Percentiles rank a stretch among this genome's conserved stretches.
phyloP scores from a whole-genome alignment of 768 basidiomycete species.

The Filobasidium floriforme region DNA sequence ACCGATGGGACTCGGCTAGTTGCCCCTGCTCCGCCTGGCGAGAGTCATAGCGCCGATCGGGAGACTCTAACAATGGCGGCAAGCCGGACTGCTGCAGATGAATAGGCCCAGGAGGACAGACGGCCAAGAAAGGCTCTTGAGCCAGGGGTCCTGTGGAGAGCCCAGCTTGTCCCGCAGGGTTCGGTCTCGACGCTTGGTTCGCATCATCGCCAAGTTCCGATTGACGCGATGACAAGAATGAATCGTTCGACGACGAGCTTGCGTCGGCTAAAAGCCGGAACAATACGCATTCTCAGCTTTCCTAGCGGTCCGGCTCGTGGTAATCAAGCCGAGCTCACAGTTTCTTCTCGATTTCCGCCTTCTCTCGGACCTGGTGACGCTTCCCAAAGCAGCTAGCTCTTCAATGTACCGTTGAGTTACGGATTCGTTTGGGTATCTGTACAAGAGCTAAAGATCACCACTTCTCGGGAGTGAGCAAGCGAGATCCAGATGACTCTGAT shows the following conservation, averaged over 20 bases:
- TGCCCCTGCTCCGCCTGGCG: background rate
- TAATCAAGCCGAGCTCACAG: background rate
- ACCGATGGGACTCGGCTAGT: background rate
- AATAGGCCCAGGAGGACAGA: slow-evolving; percentile 51
- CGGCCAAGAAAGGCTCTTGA: background rate
- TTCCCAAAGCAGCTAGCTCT: background rate
- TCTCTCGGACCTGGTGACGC: background rate
- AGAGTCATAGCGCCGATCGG: background rate
- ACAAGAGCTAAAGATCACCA: background rate
- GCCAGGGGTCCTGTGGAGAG: background rate
- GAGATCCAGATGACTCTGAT: too few relatives aligned
- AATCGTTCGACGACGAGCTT: slow-evolving; percentile 4
- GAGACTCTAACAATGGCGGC: background rate
- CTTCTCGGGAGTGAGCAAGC: too few relatives aligned
- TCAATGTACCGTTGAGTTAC: background rate
- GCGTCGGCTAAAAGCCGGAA: background rate
- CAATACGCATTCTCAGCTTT: too few relatives aligned
- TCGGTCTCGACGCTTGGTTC: too few relatives aligned
- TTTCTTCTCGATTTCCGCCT: background rate
- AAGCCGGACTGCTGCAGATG: background rate
- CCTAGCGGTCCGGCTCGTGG: too few relatives aligned
- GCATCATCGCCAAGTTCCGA: background rate
- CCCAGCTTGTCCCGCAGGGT: background rate
- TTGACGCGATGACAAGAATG: background rate
- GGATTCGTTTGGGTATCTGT: background rate